phyloP scores from a whole-genome alignment of 108 stramenopile genomes.

The Thalassiosira profunda region DNA sequence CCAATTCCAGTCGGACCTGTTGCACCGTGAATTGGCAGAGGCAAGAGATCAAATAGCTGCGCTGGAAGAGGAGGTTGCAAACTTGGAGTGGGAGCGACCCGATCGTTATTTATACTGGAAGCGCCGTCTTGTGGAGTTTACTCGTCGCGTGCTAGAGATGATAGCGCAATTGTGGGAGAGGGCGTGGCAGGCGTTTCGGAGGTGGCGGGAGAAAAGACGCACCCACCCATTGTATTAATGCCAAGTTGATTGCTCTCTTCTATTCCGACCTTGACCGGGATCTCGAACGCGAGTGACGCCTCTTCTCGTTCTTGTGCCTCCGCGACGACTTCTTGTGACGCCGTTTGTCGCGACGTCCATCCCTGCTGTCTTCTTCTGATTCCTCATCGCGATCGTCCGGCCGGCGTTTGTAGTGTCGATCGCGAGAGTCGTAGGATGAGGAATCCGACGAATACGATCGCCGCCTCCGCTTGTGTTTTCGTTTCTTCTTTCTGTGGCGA shows the following conservation, averaged over 20 bases:
- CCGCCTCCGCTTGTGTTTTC: constrained; percentile 3
- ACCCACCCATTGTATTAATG: constrained; percentile 29
- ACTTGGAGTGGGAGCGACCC: constrained; percentile 26
- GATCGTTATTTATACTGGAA: constrained; percentile 37
- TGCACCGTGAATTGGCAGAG: constrained; percentile 4
- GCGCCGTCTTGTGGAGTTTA: constrained; percentile 5
- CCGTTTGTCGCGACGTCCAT: background rate
- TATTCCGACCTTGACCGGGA: constrained; percentile 6
- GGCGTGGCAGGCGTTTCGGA: background rate
- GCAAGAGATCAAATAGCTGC: constrained; percentile 9
- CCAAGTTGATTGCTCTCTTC: no score
- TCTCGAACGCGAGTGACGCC: background rate
- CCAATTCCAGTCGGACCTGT: constrained; percentile 2
- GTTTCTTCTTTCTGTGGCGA: constrained; percentile 4
- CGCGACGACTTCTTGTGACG: constrained; percentile 17
- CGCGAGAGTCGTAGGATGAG: constrained; percentile 13
- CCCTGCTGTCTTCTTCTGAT: background rate
- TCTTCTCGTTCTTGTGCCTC: background rate
- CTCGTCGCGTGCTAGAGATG: constrained; percentile 8
- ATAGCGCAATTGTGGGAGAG: constrained; percentile 3
- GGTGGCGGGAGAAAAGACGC: constrained; percentile 17
- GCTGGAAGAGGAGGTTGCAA: constrained; percentile 24
- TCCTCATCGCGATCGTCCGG: background rate
- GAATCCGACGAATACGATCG: constrained; percentile 15
- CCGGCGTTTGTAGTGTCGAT: background rate